phyloP scores from a whole-genome alignment of 805 yeast species.

The Saccharomyces kudriavzevii region DNA sequence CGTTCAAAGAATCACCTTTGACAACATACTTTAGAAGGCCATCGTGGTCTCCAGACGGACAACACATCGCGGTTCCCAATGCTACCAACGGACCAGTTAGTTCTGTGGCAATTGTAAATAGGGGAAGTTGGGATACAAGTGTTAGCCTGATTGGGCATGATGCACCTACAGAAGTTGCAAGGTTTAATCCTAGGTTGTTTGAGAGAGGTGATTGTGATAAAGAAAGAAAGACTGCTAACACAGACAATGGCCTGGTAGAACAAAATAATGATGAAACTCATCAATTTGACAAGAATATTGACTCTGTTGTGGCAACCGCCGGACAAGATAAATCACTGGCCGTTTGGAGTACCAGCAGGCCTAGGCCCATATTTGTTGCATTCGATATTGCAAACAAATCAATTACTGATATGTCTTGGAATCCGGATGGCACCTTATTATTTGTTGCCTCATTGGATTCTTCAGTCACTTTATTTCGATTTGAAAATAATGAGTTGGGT shows the following conservation, averaged over 20 bases:
- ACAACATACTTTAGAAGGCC: conserved; percentile 82
- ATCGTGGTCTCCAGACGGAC: conserved; percentile 91
- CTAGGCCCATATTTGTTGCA: conserved; percentile 74
- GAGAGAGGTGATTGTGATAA: conserved; percentile 17
- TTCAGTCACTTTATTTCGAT: conserved; percentile 56
- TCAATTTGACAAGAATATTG: conserved; percentile 29
- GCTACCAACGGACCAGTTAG: conserved; percentile 80
- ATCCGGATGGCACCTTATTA: conserved; percentile 67
- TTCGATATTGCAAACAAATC: conserved; percentile 68
- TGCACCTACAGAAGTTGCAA: conserved; percentile 74
- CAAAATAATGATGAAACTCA: conserved; percentile 11
- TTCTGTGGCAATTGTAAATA: conserved; percentile 60
- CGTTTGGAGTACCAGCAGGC: conserved; percentile 72
- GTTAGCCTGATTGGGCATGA: conserved; percentile 75
- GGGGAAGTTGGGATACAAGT: conserved; percentile 76
- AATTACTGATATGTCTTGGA: conserved; percentile 86
- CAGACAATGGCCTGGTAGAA: not conserved
- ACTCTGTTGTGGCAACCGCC: conserved; percentile 85
- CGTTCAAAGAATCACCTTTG: conserved; percentile 82
- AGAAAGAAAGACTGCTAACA: conserved; percentile 4
- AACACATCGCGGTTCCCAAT: conserved; percentile 76
- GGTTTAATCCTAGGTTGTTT: conserved; percentile 64
- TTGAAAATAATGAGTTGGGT: conserved; percentile 61
- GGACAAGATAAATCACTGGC: conserved; percentile 90
- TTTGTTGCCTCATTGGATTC: conserved; percentile 82